A percentile compares a stretch with the other conserved stretches of the same genome.
These are phyloP conservation scores for Colletotrichum destructivum DNA, from an alignment of 2,329 filamentous ascomycete species.

Conservation along the genomic window DNA sequence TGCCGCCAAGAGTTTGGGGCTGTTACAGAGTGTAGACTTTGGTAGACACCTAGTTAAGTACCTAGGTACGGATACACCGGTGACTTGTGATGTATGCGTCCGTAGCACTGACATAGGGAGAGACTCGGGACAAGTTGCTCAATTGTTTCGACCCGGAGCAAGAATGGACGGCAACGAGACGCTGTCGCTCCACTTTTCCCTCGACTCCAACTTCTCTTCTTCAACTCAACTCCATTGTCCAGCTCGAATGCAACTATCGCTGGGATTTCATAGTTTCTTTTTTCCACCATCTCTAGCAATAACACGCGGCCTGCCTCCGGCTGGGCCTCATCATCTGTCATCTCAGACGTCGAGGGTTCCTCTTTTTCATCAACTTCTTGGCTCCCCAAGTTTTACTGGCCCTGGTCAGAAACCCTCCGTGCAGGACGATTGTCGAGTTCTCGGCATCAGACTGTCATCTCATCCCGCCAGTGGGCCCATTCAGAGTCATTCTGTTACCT, in stretches of 20 bases:
- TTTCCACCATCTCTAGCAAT: conserved; percentile 17
- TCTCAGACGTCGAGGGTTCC: conserved; percentile 30
- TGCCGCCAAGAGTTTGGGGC: conserved; percentile 40
- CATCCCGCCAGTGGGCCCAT: conserved; percentile 38
- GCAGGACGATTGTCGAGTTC: conserved; percentile 37
- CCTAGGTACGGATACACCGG: no score
- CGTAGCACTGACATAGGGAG: no score
- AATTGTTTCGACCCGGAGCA: conserved; percentile 37
- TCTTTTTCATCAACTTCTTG: conserved; percentile 30
- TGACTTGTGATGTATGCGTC: no score
- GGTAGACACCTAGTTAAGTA: not conserved
- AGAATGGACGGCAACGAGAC: conserved; percentile 32
- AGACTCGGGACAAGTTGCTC: conserved; percentile 33
- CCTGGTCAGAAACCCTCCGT: conserved; percentile 31
- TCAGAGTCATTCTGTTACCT: conserved; percentile 19
- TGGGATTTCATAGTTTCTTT: conserved; percentile 27
- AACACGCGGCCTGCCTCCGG: conserved; percentile 18
- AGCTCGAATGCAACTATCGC: not conserved
- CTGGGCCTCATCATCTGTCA: conserved; percentile 13
- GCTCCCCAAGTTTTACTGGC: conserved; percentile 33
- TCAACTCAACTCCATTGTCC: not conserved
- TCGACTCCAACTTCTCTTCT: conserved; percentile 33
- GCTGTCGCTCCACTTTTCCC: not conserved
- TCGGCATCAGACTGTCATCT: conserved; percentile 32
- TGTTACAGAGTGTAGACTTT: conserved; percentile 34